Base-by-base conservation (phyloP, 352 stramenopile genomes). In the Aphanomyces invadans region DNA sequence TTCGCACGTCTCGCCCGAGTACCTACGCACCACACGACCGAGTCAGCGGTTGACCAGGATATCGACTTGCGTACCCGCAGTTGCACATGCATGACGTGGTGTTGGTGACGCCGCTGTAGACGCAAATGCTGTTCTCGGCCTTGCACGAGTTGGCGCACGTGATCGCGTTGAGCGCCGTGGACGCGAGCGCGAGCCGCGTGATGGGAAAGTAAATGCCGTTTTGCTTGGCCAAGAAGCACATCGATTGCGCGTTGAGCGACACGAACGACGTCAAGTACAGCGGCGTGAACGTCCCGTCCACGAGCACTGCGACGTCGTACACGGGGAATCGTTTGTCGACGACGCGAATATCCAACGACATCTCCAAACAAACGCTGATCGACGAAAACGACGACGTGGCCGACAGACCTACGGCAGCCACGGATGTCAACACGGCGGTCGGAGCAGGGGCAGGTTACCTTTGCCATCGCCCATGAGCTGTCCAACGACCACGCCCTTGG, bases 161-260 rank as follows among this genome's bases (percentile, higher is more conserved):
- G 45, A 44, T 23, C 25, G 39, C 42, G 2, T 33, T 49, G 11
- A 38, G 1, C 12, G 31, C 57, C 21, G 1, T 54, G 21, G 32
- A 15, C 7, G 49, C 29, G 5, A 32, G 5, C 19, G 25, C 29
- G 49, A 57, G 49, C 3, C 60, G 60, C 4, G 17, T 15, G 29
- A 67, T 33, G 28, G 60, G 39, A 42, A 67, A 67, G 60, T 67
- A 67, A 19, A 67, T 49, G 45, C 39, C 60, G 31, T n/a, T 57
- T 46, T 67, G 39, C 10, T 39, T 67, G 0, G 23, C 44, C 11
- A 11, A 29, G 31, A 67, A 56, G 28, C 60, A 67, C 60, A 67
- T 38, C 23, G 55, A 26, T 15, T 21, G 10, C 19, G 33, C 23
- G 36, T 57, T 57, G 33, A 59, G 28, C 1, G 33, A 23, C 1